A percentile compares a stretch with the other conserved stretches of the same genome.
phyloP scores from a whole-genome alignment of 768 basidiomycete genomes.

The Amanita inopinata region DNA sequence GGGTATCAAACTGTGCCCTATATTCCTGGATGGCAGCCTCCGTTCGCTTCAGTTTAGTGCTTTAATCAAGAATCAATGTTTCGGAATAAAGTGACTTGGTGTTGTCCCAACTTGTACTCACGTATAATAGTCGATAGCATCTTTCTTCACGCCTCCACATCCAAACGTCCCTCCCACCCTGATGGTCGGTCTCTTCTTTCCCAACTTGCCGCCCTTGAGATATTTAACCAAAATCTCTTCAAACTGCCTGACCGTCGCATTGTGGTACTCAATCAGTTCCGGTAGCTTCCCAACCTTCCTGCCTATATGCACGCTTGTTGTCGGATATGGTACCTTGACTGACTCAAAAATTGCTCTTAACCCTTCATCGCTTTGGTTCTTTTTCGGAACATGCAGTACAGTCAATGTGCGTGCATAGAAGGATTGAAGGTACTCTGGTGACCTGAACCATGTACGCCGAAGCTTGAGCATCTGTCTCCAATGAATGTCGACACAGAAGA shows the following conservation, averaged over 20 bases:
- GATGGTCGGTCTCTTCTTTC: constrained; percentile 73
- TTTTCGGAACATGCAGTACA: constrained; percentile 70
- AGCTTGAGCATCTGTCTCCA: constrained; percentile 75
- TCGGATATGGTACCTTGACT: constrained; percentile 78
- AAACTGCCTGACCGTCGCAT: constrained; percentile 87
- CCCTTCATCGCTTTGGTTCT: constrained; percentile 78
- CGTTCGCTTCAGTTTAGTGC: constrained; percentile 49
- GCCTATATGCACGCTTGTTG: constrained; percentile 84
- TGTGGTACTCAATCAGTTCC: constrained; percentile 85
- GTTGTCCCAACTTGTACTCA: constrained; percentile 39
- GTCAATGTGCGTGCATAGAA: constrained; percentile 93
- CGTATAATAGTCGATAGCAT: constrained; percentile 94
- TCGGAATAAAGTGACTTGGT: background rate
- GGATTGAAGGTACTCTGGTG: constrained; percentile 76
- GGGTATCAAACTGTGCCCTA: constrained; percentile 60
- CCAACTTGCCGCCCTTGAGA: constrained; percentile 74
- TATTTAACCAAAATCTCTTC: constrained; percentile 86
- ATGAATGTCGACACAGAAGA: constrained; percentile 62
- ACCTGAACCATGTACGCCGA: constrained; percentile 81
- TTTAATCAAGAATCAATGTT: constrained; percentile 13
- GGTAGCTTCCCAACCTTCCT: constrained; percentile 83
- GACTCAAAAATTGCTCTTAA: constrained; percentile 66
- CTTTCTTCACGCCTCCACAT: constrained; percentile 74
- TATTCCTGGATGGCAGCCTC: constrained; percentile 68
- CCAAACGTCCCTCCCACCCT: constrained; percentile 73